phyloP scores from a whole-genome alignment of 495 filamentous ascomycete species.

The Talaromyces nanjingensis region DNA sequence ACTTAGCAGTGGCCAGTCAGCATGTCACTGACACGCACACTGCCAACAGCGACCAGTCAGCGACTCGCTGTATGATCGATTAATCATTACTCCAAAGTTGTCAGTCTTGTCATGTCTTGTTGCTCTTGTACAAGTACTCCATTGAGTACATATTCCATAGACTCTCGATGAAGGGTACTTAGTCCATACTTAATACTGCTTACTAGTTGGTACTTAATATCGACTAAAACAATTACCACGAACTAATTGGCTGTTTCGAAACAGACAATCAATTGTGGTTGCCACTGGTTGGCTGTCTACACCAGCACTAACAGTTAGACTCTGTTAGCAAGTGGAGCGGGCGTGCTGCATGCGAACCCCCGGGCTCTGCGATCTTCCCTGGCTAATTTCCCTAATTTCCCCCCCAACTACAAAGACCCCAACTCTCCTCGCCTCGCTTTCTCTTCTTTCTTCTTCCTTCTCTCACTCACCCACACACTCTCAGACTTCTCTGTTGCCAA shows the following conservation, averaged over 20 bases:
- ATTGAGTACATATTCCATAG: too few species aligned
- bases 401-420: slow-evolving; percentile 39
- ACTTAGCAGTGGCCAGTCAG: too few species aligned
- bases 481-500: slow-evolving; percentile 28
- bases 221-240: not conserved
- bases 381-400: slow-evolving; percentile 10
- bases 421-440: slow-evolving; percentile 7
- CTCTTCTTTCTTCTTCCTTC: slow-evolving; percentile 25
- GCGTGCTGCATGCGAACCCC: not conserved
- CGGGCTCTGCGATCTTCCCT: slow-evolving; percentile 24
- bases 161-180: too few species aligned
- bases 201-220: too few species aligned
- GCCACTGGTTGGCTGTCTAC: not conserved
- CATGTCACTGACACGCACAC: too few species aligned
- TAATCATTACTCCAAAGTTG: too few species aligned
- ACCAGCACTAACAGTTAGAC: not conserved
- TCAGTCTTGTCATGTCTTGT: too few species aligned
- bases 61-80: too few species aligned
- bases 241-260: slow-evolving; percentile 2
- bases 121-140: too few species aligned
- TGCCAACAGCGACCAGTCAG: too few species aligned
- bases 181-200: too few species aligned
- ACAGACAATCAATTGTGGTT: not conserved
- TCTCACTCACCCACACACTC: slow-evolving; percentile 13
- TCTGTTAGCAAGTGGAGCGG: not conserved